Evolutionary conservation across 139 green algal species (phyloP), one percentile per base, ranked within the genome.

Genomic region (Coelastrella sp.): DNA sequence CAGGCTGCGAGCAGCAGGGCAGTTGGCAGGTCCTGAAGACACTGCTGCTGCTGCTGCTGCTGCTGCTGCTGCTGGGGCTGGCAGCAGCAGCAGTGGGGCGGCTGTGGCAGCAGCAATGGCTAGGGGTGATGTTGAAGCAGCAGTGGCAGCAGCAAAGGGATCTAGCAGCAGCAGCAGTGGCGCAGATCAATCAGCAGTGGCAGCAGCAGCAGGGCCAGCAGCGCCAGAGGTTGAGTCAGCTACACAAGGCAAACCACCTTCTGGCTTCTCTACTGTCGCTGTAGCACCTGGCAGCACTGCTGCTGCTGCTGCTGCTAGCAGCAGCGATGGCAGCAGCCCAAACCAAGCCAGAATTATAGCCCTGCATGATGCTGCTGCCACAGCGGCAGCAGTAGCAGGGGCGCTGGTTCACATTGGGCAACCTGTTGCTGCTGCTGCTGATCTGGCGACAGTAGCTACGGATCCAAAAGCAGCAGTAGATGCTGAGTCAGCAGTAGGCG

Each of bases 41-140:
- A 58, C 74, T 60, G 74, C 74, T 59, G 74, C 74, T 59, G 22
- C 74, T 80, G 73, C 73, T 80, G 73, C 71, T 76, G 71, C 71
- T 77, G 71, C 13, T 19, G 71, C 23, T 77, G 74, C 74, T 20
- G 74, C 74, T 47, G 16, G 74, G 71, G 2, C 19, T 32, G 19
- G 74, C 23, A 17, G 74, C 74, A 80, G 74, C 11, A 80, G 74
- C 74, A 80, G 74, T 58, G 74, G 23, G 13, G 22, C 8, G 22
- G 74, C 22, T 80, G 23, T 80, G 22, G 74, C 80, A n/a, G 80
- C 80, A 66, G n/a, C 57, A 23, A 19, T 59, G 19, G 10, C n/a
- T 56, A 17, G 23, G 57, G 80, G 80, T 14, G 0, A 22, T 86
- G n/a, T 17, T 74, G 80, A 64, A 59, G 60, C 19, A 73, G 22